Percentiles rank a stretch among this genome's conserved stretches.
Evolutionary conservation across 2,329 filamentous ascomycete genomes (phyloP).

Genomic region (Phialophora tarda): DNA sequence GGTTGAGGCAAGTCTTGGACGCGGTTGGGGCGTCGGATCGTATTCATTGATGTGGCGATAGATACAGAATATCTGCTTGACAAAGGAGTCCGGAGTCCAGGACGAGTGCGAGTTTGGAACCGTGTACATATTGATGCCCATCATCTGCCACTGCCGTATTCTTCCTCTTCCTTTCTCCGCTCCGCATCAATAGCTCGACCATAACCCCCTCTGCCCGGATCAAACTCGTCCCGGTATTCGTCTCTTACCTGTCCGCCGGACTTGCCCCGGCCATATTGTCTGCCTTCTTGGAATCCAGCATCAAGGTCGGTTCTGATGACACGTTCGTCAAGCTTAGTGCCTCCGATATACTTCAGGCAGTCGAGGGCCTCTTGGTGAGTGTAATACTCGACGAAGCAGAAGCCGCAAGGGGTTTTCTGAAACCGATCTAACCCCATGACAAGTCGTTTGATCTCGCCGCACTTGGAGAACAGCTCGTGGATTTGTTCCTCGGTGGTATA

Average conservation of each 20-base stretch:
- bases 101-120: background rate
- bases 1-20: slow-evolving; percentile 73
- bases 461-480: slow-evolving; percentile 93
- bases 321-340: slow-evolving; percentile 96
- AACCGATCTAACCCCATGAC: slow-evolving; percentile 98
- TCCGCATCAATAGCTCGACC: slow-evolving; percentile 77
- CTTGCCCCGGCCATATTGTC: slow-evolving; percentile 94
- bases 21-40: slow-evolving; percentile 42
- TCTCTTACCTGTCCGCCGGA: slow-evolving; percentile 96
- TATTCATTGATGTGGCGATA: slow-evolving; percentile 11
- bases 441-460: slow-evolving; percentile 93
- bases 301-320: slow-evolving; percentile 95
- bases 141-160: slow-evolving; percentile 59
- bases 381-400: slow-evolving; percentile 99
- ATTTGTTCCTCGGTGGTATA: slow-evolving; percentile 99
- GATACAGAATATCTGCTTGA: background rate
- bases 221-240: slow-evolving; percentile 96
- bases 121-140: slow-evolving; percentile 2
- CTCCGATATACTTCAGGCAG: slow-evolving; percentile 98
- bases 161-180: slow-evolving; percentile 62
- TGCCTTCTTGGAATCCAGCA: slow-evolving; percentile 92
- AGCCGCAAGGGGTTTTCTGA: slow-evolving; percentile 96
- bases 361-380: slow-evolving; percentile 96
- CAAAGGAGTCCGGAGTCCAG: background rate
- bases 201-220: slow-evolving; percentile 89